Conservation (phyloP, 257 asterid species). For the Anisodus acutangulus region DNA sequence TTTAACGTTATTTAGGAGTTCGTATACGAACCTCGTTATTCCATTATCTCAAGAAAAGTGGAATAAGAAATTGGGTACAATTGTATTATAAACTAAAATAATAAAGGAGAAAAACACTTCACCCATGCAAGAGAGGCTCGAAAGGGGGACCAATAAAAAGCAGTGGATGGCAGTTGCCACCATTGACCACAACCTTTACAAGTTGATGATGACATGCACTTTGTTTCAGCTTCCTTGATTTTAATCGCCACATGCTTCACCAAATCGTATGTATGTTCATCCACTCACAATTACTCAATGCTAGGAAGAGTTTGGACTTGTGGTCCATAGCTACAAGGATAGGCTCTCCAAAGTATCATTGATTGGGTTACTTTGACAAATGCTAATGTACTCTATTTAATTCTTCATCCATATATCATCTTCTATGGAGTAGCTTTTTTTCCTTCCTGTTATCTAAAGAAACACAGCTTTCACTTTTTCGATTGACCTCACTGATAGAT, state of each 20-base stretch:
- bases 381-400: not conserved
- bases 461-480: no score
- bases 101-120: not conserved
- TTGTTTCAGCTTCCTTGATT: not conserved
- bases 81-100: not conserved
- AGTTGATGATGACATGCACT: constrained; percentile 17
- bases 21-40: not conserved
- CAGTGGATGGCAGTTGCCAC: constrained; percentile 8
- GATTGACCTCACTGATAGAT: no score
- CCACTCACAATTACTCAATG: not conserved
- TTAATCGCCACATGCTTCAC: not conserved
- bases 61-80: not conserved
- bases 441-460: no score
- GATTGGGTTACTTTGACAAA: not conserved
- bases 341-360: not conserved
- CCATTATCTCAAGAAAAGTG: not conserved
- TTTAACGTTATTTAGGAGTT: not conserved
- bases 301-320: not conserved
- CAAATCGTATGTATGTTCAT: no score
- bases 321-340: not conserved
- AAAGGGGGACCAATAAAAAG: not conserved
- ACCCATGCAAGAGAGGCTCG: not conserved
- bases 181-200: not conserved
- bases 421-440: no score
- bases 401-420: no score